A percentile compares a stretch with the other conserved stretches of the same genome.
These are phyloP conservation scores for Dactylis glomerata DNA, from an alignment of 176 grass and related monocot species.

Conservation along the genomic window DNA sequence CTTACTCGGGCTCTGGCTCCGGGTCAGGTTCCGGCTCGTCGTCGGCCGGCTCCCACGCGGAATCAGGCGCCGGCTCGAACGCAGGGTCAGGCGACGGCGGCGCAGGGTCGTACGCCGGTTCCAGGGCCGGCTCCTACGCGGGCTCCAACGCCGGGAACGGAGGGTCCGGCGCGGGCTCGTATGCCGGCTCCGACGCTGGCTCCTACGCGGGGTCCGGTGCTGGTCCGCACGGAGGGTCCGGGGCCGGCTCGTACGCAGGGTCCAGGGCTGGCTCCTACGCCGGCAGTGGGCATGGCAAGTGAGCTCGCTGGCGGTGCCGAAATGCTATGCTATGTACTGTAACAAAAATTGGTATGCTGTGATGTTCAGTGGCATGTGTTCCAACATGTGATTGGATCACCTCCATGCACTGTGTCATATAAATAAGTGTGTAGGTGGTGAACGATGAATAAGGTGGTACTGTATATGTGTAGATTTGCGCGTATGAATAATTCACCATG, in stretches of 20 bases:
- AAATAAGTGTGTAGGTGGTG: slow-evolving; percentile 10
- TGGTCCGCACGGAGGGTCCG: background rate
- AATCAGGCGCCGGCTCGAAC: background rate
- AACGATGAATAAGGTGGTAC: slow-evolving; percentile 11
- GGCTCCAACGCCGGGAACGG: slow-evolving; percentile 6
- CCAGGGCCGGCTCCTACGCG: background rate
- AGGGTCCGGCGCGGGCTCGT: background rate
- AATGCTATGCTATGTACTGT: background rate
- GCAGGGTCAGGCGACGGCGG: background rate
- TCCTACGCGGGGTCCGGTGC: slow-evolving; percentile 6
- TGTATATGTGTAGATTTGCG: background rate
- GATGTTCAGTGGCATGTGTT: background rate
- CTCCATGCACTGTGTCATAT: background rate
- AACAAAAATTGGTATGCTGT: background rate
- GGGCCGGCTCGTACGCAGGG: slow-evolving; percentile 33
- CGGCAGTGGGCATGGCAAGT: slow-evolving; percentile 43
- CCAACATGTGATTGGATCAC: background rate
- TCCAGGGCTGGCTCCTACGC: slow-evolving; percentile 35
- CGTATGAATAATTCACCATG: background rate
- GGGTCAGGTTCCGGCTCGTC: slow-evolving; percentile 39
- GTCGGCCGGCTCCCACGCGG: slow-evolving; percentile 20
- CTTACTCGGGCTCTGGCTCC: slow-evolving; percentile 5
- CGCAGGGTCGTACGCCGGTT: background rate
- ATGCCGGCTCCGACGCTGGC: background rate
- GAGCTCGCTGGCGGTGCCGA: background rate